A percentile compares a stretch with the other conserved stretches of the same genome.
Evolutionary conservation across 2,329 filamentous ascomycete species (phyloP).

Genomic region (Bipolaris gigantea): DNA sequence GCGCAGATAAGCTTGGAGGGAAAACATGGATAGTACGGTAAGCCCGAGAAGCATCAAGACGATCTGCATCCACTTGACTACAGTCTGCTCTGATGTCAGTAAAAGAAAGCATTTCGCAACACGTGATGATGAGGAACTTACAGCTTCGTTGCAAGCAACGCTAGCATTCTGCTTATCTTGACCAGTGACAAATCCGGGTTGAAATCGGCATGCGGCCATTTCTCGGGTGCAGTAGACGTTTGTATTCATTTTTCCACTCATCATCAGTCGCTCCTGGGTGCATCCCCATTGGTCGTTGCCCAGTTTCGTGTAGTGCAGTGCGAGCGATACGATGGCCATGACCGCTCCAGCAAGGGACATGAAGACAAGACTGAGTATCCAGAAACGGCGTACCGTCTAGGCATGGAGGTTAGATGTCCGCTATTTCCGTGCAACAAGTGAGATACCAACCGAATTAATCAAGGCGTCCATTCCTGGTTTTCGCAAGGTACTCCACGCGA

Average conservation of each 20-base stretch:
- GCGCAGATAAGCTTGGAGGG: constrained; percentile 26
- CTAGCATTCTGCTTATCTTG: constrained; percentile 14
- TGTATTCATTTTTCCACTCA: constrained; percentile 26
- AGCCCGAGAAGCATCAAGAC: constrained; percentile 24
- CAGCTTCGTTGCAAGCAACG: constrained; percentile 32
- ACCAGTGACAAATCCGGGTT: constrained; percentile 17
- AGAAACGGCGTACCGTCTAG: constrained; percentile 34
- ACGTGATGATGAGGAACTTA: constrained; percentile 15
- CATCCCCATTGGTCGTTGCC: constrained; percentile 32
- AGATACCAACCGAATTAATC: constrained; percentile 23
- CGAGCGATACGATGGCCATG: constrained; percentile 27
- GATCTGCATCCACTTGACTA: constrained; percentile 37
- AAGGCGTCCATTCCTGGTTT: constrained; percentile 30
- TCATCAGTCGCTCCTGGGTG: constrained; percentile 22
- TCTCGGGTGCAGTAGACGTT: constrained; percentile 36
- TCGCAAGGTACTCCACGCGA: constrained; percentile 30
- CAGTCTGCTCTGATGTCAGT: constrained; percentile 17
- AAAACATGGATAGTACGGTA: constrained; percentile 27
- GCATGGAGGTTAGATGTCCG: constrained; percentile 6
- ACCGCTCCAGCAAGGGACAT: constrained; percentile 19
- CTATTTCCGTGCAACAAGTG: background rate
- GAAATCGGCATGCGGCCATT: constrained; percentile 31
- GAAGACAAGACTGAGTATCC: constrained; percentile 25
- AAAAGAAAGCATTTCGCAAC: background rate
- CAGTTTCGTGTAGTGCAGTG: constrained; percentile 31